phyloP scores from a whole-genome alignment of 306 rosid genomes.

The Mimosa pudica region DNA sequence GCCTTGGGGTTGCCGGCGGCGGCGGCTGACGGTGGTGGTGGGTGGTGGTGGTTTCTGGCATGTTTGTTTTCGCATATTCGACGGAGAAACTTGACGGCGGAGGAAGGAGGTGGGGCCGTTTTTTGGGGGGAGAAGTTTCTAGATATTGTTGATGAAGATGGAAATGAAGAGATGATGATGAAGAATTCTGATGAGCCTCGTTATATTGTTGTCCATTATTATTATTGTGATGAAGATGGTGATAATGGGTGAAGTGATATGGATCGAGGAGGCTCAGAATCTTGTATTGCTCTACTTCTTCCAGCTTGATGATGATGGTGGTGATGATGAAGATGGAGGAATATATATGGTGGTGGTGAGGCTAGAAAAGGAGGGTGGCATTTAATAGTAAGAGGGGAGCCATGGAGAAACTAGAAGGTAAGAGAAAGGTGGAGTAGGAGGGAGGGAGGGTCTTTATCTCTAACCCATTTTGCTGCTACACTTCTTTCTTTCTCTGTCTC shows the following conservation, averaged over 20 bases:
- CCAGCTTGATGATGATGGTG: not conserved
- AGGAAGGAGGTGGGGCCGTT: constrained; percentile 31
- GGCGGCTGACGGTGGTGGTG: too few relatives aligned
- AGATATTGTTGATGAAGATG: constrained; percentile 37
- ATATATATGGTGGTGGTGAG: too few relatives aligned
- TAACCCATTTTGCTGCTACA: not conserved
- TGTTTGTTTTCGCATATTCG: too few relatives aligned
- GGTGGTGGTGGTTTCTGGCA: too few relatives aligned
- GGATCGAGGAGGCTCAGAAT: constrained; percentile 54
- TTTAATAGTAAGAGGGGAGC: not conserved
- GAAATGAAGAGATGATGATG: constrained; percentile 19
- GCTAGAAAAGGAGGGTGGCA: not conserved
- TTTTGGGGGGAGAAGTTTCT: constrained; percentile 24
- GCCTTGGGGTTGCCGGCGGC: too few relatives aligned
- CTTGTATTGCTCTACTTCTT: not conserved
- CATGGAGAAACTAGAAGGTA: not conserved
- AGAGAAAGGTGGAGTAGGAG: not conserved
- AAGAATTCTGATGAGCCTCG: constrained; percentile 18
- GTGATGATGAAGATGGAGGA: too few relatives aligned
- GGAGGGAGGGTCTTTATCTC: not conserved
- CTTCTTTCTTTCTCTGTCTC: not conserved
- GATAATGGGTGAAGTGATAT: constrained; percentile 33
- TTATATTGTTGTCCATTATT: too few relatives aligned
- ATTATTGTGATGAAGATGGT: not conserved
- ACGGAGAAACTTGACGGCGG: not conserved